Evolutionary conservation across 2,329 filamentous ascomycete species (phyloP), one percentile per base, ranked within the genome.

Genomic region (Talaromyces amestolkiae): DNA sequence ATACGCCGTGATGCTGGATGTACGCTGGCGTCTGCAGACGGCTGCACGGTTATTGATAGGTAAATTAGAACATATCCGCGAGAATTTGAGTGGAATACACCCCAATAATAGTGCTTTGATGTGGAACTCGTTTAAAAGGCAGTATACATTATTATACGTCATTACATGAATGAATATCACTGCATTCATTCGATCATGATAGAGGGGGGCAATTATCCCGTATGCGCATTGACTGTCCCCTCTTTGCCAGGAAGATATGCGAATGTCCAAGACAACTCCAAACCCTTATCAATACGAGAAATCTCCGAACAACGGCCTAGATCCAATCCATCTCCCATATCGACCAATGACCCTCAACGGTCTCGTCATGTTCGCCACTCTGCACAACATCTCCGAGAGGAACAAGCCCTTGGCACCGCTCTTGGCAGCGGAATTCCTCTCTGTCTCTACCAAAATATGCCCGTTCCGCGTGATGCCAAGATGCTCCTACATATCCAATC

Each of bases 351-450:
- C 35, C 19, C 9, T n/a, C n/a, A 54, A 3, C 17, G 27, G n/a
- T 0, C 13, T 37, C 51, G n/a, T 24, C 53, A 56, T 22, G 19
- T 54, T 56, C 33, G 53, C 53, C 53, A 56, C 53, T 33, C 27
- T 10, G 22, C 22, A 27, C 45, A 24, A 49, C 22, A 49, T 31
- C 33, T 11, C 11, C 33, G 33, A 33, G 47, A 9, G 17, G 19
- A 27, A 19, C 8, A 41, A 49, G 8, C n/a, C 22, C 59, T 61
- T 61, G 59, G 59, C 45, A 53, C 22, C 1, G 3, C 19, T 41
- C 60, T 62, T 53, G 60, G 60, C 60, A 54, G 60, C 60, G 60
- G 60, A 43, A 51, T 62, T 35, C 47, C 60, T 60, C 47, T 54
- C n/a, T 22, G 24, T 53, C 49, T 33, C 15, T 37, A 13, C 51